Evolutionary conservation across 106 monocot species (phyloP).

Genomic region (Phalaenopsis aphrodite): DNA sequence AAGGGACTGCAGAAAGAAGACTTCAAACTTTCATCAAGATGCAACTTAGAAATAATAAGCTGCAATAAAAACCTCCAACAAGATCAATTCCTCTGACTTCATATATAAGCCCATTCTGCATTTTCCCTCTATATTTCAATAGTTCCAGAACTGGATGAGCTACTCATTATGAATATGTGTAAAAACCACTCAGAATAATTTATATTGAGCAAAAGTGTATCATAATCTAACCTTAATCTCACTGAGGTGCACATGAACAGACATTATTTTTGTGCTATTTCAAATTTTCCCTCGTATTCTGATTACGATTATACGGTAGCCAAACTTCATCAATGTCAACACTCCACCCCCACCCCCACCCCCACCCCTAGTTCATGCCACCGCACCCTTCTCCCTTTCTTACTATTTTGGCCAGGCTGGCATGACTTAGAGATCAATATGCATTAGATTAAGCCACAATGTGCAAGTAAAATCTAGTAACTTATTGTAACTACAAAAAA

Average conservation of each 20-base stretch:
- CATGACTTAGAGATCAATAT: too few species aligned
- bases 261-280: background rate
- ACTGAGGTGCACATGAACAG: background rate
- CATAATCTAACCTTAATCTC: background rate
- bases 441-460: too few species aligned
- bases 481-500: too few species aligned
- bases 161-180: background rate
- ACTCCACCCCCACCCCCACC: too few species aligned
- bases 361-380: too few species aligned
- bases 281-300: background rate
- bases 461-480: too few species aligned
- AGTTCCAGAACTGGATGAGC: background rate
- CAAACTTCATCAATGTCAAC: background rate
- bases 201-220: background rate
- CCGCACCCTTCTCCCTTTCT: too few species aligned
- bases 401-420: too few species aligned
- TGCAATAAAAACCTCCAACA: background rate
- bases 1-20: background rate
- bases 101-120: background rate
- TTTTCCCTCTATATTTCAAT: background rate
- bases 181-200: too few species aligned
- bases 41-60: conserved; percentile 1
- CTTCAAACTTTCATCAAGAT: background rate
- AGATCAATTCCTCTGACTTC: background rate
- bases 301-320: background rate